Evolutionary conservation across 495 filamentous ascomycete genomes (phyloP).

Genomic region (Astrothelium subdiscretum): DNA sequence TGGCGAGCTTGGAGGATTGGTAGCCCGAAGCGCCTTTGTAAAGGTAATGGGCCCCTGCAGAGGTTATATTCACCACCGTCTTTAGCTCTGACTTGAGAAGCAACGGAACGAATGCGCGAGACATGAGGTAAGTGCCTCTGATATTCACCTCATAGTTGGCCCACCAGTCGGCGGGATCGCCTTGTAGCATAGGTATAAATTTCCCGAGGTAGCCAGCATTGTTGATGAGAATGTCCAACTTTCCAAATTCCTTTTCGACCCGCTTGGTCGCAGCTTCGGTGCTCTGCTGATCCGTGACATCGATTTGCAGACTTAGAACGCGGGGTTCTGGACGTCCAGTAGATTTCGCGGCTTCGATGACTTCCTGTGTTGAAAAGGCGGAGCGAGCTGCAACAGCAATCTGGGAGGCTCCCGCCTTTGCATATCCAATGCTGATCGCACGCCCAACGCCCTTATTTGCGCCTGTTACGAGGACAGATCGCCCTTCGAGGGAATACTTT

Average conservation of each 20-base stretch:
- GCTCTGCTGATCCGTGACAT: slow-evolving; percentile 31
- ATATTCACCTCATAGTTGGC: slow-evolving; percentile 36
- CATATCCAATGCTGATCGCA: slow-evolving; percentile 20
- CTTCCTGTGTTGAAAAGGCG: slow-evolving; percentile 21
- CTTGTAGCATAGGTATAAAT: slow-evolving; percentile 29
- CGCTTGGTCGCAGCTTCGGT: slow-evolving; percentile 26
- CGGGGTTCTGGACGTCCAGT: slow-evolving; percentile 29
- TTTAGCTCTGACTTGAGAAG: slow-evolving; percentile 28
- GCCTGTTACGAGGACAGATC: slow-evolving; percentile 23
- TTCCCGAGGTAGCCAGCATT: slow-evolving; percentile 37
- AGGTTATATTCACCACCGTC: slow-evolving; percentile 37
- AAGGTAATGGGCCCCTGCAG: slow-evolving; percentile 31
- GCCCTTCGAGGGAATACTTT: slow-evolving; percentile 15
- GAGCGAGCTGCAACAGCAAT: slow-evolving; percentile 34
- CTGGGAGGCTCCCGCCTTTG: slow-evolving; percentile 16
- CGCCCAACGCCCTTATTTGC: slow-evolving; percentile 22
- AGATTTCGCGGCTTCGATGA: slow-evolving; percentile 28
- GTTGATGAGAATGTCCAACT: slow-evolving; percentile 44
- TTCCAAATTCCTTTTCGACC: slow-evolving; percentile 23
- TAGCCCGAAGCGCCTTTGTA: slow-evolving; percentile 29
- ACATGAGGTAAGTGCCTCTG: slow-evolving; percentile 34
- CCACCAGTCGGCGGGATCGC: slow-evolving; percentile 39
- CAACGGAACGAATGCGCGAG: slow-evolving; percentile 28
- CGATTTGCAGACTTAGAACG: slow-evolving; percentile 32
- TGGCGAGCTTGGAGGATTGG: slow-evolving; percentile 36